Base-by-base conservation (phyloP, 306 rosid genomes). In the Styphnolobium japonicum region DNA sequence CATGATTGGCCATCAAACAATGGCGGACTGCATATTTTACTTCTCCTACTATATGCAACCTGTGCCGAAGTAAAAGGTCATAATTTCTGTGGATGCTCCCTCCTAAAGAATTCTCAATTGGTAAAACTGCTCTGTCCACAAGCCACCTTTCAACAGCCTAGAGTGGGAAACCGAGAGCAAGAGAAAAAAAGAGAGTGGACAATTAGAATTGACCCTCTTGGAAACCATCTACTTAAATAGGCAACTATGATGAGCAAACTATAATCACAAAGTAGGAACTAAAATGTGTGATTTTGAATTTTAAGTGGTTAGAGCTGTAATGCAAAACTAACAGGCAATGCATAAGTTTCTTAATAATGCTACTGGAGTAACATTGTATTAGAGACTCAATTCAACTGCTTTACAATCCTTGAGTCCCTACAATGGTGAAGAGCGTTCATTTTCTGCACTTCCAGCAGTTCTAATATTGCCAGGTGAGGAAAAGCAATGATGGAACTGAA, bases 31-130 rank as follows among this genome's bases (percentile, higher is more conserved):
- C 94, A 77, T 85, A 87, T 85, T 93, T 95, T 55, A 95, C 98
- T 88, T 95, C 99, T 42, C 99, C 99, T 39, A 95, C 99, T 71
- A 95, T 95, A 70, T 93, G 98, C 88, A 95, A 79, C 8, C 88
- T 85, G 87, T 95, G 99, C 37, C 96, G 89, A 45, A 95, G 97
- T 85, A 95, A 81, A 80, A 95, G 97, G 73, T 95, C 99, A 77
- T 95, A 95, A 73, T 95, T 95, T 82, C 99, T 90, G 83, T 95
- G 99, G 83, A 95, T 95, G 86, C 99, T 93, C 62, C 99, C 99
- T 48, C 99, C 98, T 79, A 93, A 83, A 36, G 99, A 95, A 79
- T 95, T 95, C 86, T 95, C 99, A 49, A 95, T 91, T 16, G 99
- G 99, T 71, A 95, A 86, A 81, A 95, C 97, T 60, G 99, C 99